Conservation (phyloP, 495 filamentous ascomycete species). For the Penicillium arizonense region DNA sequence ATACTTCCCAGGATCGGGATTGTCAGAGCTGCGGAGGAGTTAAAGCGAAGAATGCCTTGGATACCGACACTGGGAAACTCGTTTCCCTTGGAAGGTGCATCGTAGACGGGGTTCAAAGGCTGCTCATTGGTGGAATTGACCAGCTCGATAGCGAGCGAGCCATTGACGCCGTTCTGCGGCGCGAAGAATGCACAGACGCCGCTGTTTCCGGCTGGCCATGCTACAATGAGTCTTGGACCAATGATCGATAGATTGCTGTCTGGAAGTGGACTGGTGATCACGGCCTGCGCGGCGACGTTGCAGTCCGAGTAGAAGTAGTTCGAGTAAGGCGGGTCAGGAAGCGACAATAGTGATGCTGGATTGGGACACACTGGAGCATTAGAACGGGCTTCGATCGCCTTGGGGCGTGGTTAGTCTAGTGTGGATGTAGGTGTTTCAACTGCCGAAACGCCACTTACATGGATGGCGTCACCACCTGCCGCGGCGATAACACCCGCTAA, state of each 20-base stretch:
- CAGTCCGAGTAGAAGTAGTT: constrained; percentile 67
- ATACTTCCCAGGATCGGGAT: constrained; percentile 59
- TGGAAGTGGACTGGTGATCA: constrained; percentile 55
- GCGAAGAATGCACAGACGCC: constrained; percentile 54
- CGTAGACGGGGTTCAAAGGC: constrained; percentile 38
- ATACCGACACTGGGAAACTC: constrained; percentile 48
- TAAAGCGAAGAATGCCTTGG: constrained; percentile 51
- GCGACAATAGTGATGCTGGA: constrained; percentile 18
- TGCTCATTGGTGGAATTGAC: constrained; percentile 39
- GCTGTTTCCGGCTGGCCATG: constrained; percentile 66
- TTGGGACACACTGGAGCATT: not conserved
- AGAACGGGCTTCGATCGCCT: too few relatives aligned
- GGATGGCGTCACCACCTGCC: too few relatives aligned
- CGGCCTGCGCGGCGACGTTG: constrained; percentile 53
- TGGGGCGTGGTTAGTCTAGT: too few relatives aligned
- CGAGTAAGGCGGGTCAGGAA: constrained; percentile 49
- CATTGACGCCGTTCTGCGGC: constrained; percentile 51
- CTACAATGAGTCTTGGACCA: constrained; percentile 54
- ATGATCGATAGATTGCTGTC: constrained; percentile 54
- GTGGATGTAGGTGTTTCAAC: too few relatives aligned
- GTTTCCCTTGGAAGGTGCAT: constrained; percentile 3
- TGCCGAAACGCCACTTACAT: too few relatives aligned
- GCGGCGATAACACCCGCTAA: too few relatives aligned
- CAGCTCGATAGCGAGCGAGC: constrained; percentile 51
- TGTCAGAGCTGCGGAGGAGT: constrained; percentile 51